Base-by-base conservation (phyloP, 2,329 filamentous ascomycete genomes). In the Penicillium concentricum region DNA sequence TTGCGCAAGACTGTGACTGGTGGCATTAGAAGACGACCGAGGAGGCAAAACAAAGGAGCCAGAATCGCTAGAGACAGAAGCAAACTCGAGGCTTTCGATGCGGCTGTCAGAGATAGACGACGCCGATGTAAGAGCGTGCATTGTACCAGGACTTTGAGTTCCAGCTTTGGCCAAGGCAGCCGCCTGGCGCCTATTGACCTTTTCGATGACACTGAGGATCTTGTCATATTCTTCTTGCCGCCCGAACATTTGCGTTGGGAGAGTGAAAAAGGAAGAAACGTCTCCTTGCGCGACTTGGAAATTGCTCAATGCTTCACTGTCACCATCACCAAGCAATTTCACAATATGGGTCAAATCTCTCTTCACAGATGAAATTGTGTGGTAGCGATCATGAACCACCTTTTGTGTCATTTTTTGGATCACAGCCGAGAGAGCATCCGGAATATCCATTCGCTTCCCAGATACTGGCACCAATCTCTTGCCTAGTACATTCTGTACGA, bases 371-470 rank as follows among this genome's bases (percentile, higher is more conserved):
- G 90, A 92, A 0, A 90, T 89, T 6, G 91, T 96, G 67, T 96
- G 89, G 71, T 97, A 97, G 15, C 93, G 86, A 56, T 97, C 92
- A 55, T 86, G 84, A 46, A 96, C 90, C 58, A 87, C 89, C 74
- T 95, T 96, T 58, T 91, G 87, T 0, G 92, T 96, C 83, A 95
- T 96, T 71, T 92, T 95, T 70, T 93, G 89, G 39, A 97, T 91
- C 42, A 97, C 89, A 32, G 84, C 83, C 1, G 89, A 89, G 41
- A 97, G 79, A 8, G 89, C 88, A 56, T 95, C 90, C 0, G 93
- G 93, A 6, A 96, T 81, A 69, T 97, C 93, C 58, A 91, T 82
- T 49, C 93, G 84, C 43, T 91, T 84, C 4, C 84, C 85, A 4
- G 91, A 90, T 9, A 94, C 87, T 37, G 86, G 86, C 5, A 90